Percentiles rank a stretch among this genome's conserved stretches.
Evolutionary conservation across 2,329 filamentous ascomycete species (phyloP).

Genomic region (Apiospora malaysiana): DNA sequence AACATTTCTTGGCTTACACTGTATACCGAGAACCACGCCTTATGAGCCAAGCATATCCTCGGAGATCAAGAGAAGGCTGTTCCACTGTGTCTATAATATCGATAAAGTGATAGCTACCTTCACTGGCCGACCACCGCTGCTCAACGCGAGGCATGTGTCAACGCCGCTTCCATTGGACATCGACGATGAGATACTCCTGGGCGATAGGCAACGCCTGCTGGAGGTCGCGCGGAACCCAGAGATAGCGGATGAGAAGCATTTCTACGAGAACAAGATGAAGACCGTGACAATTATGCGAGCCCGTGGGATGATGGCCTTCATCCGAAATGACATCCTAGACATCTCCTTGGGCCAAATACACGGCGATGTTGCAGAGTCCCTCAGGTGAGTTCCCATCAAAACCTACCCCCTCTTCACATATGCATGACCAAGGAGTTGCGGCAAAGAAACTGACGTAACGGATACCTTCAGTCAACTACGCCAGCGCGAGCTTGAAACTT

Average conservation of each 20-base stretch:
- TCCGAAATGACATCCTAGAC: constrained; percentile 63
- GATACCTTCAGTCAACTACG: constrained; percentile 40
- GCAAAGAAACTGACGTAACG: background rate
- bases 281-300: constrained; percentile 53
- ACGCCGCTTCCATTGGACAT: constrained; percentile 62
- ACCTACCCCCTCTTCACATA: background rate
- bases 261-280: constrained; percentile 44
- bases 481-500: constrained; percentile 34
- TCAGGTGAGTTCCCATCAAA: constrained; percentile 25
- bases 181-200: constrained; percentile 53
- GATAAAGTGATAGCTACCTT: constrained; percentile 60
- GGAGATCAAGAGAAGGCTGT: constrained; percentile 44
- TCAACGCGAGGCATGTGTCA: constrained; percentile 58
- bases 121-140: constrained; percentile 58
- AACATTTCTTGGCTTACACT: constrained; percentile 45
- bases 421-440: no score
- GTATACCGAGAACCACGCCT: constrained; percentile 29
- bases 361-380: constrained; percentile 42
- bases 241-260: background rate
- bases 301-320: constrained; percentile 50
- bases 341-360: constrained; percentile 45
- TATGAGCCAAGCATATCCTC: constrained; percentile 43
- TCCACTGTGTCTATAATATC: constrained; percentile 45
- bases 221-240: constrained; percentile 36
- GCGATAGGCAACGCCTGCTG: constrained; percentile 47